Percentiles rank a stretch among this genome's conserved stretches.
Conservation (phyloP, 2,329 filamentous ascomycete species). For the Ophiocordyceps camponoti-leonardi region DNA sequence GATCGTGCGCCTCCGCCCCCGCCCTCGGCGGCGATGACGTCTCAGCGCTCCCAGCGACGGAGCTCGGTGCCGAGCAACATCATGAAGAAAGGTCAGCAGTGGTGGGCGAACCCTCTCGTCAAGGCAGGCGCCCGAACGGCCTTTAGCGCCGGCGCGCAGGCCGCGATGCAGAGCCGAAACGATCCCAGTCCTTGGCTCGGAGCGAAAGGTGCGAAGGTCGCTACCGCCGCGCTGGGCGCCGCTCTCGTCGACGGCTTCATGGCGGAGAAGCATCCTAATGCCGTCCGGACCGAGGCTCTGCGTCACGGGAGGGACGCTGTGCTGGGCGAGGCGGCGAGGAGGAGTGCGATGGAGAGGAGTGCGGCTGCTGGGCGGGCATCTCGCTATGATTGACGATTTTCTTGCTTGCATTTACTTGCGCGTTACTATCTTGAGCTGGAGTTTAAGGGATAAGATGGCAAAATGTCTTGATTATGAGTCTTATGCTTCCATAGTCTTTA, state of each 20-base stretch:
- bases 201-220: conserved; percentile 29
- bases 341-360: background rate
- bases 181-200: conserved; percentile 29
- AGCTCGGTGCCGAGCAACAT: conserved; percentile 13
- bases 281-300: conserved; percentile 4
- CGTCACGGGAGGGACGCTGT: conserved; percentile 1
- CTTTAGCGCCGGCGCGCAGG: conserved; percentile 28
- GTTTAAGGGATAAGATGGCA: background rate
- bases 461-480: background rate
- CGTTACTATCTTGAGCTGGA: background rate
- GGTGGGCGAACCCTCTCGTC: conserved; percentile 20
- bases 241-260: conserved; percentile 30
- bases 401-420: background rate
- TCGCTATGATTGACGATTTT: background rate
- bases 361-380: background rate
- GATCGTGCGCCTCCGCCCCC: conserved; percentile 4
- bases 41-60: conserved; percentile 5
- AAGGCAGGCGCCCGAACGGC: conserved; percentile 28
- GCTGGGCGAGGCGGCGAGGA: background rate
- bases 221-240: conserved; percentile 29
- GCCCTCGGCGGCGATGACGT: conserved; percentile 1
- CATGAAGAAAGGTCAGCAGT: conserved; percentile 8
- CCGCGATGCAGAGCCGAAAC: conserved; percentile 26
- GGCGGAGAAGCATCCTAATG: conserved; percentile 14
- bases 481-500: too few species aligned